Conservation (phyloP, 345 rosid genomes). For the Erucastrum elatum region DNA sequence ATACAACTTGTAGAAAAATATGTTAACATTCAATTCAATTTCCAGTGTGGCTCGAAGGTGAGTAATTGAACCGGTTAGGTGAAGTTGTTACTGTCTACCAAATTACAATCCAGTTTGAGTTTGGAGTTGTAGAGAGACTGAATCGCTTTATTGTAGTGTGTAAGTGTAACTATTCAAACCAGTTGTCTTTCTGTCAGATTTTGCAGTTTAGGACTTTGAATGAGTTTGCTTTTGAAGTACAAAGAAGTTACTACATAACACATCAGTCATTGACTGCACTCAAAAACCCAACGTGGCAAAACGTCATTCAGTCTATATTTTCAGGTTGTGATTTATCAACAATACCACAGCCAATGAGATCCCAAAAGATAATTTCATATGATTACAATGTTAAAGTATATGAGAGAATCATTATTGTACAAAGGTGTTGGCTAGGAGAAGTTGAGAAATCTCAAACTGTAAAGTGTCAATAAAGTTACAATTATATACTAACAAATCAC, state of each 20-base stretch:
- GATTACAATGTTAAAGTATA: not conserved
- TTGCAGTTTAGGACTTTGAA: constrained; percentile 1
- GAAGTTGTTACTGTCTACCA: not conserved
- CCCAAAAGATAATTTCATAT: constrained; percentile 8
- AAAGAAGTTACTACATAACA: constrained; percentile 19
- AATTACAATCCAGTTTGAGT: not conserved
- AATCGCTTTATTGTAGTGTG: not conserved
- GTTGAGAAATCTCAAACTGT: not conserved
- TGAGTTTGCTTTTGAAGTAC: not conserved
- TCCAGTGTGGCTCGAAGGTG: not conserved
- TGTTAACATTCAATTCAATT: not conserved
- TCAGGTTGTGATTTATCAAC: constrained; percentile 13
- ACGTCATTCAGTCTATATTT: not conserved
- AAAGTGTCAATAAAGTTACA: constrained; percentile 26
- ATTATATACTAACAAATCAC: constrained; percentile 13
- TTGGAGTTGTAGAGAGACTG: not conserved
- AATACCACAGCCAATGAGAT: constrained; percentile 15
- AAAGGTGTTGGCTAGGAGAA: not conserved
- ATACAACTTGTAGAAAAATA: not conserved
- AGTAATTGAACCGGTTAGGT: not conserved
- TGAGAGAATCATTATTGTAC: not conserved
- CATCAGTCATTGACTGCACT: constrained; percentile 20
- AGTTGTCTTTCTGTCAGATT: constrained; percentile 1
- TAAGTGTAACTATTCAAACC: constrained; percentile 14
- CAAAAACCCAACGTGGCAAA: constrained; percentile 2